These are phyloP conservation scores for Trichophyton schoenleinii DNA, from an alignment of 2,329 filamentous ascomycete species.

Conservation along the genomic window DNA sequence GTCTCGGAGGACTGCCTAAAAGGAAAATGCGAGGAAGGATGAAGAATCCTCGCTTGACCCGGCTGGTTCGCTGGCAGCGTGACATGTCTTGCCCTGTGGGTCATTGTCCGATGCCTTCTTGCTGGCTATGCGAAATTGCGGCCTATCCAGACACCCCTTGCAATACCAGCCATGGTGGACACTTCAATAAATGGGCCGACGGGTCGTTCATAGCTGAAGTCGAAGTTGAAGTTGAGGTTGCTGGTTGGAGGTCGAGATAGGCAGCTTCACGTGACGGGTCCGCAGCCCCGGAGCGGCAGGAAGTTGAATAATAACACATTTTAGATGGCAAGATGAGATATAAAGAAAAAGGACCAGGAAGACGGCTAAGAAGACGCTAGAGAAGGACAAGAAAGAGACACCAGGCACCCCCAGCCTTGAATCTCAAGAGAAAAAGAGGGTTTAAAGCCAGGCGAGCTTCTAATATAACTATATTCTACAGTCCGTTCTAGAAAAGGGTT, in stretches of 20 bases:
- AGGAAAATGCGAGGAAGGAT: conserved; percentile 1
- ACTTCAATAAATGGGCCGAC: background rate
- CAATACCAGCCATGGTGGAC: background rate
- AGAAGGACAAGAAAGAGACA: too few relatives aligned
- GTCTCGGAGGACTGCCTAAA: background rate
- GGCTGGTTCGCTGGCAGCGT: background rate
- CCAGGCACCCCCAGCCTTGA: background rate
- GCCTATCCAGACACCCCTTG: background rate
- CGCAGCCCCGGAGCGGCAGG: background rate
- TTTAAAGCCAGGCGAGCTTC: background rate
- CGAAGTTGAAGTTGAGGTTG: background rate
- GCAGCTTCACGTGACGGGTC: background rate
- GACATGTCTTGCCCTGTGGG: background rate
- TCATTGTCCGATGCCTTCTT: background rate
- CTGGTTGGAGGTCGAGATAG: background rate
- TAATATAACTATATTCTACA: background rate
- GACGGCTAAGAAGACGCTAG: background rate
- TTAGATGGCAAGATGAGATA: background rate
- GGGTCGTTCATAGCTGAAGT: background rate
- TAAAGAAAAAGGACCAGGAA: background rate
- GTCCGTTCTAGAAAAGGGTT: background rate
- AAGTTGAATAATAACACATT: background rate
- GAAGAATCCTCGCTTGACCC: conserved; percentile 1
- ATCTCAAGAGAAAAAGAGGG: background rate
- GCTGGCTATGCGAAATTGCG: background rate